These are phyloP conservation scores for Colletotrichum costaricense DNA, from an alignment of 2,329 filamentous ascomycete genomes.

Conservation along the genomic window DNA sequence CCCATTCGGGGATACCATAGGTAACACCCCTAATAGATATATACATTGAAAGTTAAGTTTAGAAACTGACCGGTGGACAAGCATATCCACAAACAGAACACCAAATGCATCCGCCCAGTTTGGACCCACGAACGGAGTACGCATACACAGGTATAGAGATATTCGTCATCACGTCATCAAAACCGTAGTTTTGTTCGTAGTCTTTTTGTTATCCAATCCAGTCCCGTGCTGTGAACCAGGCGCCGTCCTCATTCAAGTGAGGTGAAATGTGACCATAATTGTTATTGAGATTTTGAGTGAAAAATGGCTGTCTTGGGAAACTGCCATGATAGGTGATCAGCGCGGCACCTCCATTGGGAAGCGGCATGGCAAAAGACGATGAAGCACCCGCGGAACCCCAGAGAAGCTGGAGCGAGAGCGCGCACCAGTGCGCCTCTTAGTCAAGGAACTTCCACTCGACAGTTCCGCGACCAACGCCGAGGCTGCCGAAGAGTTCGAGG, in stretches of 20 bases:
- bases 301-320: neutral
- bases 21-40: conserved; percentile 15
- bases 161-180: conserved; percentile 34
- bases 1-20: neutral
- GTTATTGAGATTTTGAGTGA: conserved; percentile 10
- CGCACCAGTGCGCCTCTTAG: conserved; percentile 39
- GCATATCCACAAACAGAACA: conserved; percentile 27
- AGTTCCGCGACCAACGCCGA: conserved; percentile 54
- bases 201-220: conserved; percentile 27
- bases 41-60: conserved; percentile 33
- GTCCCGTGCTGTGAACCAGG: conserved; percentile 27
- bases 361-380: conserved; percentile 1
- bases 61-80: conserved; percentile 1
- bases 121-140: conserved; percentile 1
- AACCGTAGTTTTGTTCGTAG: conserved; percentile 21
- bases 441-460: conserved; percentile 60
- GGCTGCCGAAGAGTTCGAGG: conserved; percentile 59
- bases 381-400: neutral
- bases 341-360: neutral
- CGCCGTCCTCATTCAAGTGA: conserved; percentile 10
- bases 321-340: neutral
- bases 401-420: conserved; percentile 4
- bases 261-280: conserved; percentile 8
- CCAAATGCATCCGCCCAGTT: conserved; percentile 8
- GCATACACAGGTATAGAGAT: conserved; percentile 30